These are phyloP conservation scores for Blastocystis sp. DNA, from an alignment of 352 stramenopile species.

Conservation along the genomic window DNA sequence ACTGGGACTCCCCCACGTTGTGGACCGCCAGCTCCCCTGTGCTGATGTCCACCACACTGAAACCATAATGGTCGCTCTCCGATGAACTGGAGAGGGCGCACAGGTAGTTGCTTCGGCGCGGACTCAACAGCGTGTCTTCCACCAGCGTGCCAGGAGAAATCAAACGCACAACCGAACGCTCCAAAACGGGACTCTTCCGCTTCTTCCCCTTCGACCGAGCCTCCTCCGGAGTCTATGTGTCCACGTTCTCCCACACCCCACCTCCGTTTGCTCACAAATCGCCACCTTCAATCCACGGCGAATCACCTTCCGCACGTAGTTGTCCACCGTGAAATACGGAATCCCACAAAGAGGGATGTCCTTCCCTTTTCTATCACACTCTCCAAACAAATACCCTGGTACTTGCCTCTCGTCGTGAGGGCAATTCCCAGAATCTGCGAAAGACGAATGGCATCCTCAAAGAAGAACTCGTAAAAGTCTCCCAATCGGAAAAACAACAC, in stretches of 20 bases:
- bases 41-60: slow-evolving; percentile 45
- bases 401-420: slow-evolving; percentile 51
- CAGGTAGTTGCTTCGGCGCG: slow-evolving; percentile 33
- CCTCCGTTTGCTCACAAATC: slow-evolving; percentile 58
- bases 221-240: slow-evolving; percentile 14
- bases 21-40: slow-evolving; percentile 36
- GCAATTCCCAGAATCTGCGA: slow-evolving; percentile 57
- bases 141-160: slow-evolving; percentile 47
- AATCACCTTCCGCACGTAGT: slow-evolving; percentile 57
- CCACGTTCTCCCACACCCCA: not conserved
- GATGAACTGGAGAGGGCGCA: not conserved
- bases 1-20: not conserved
- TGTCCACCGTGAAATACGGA: slow-evolving; percentile 57
- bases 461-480: slow-evolving; percentile 60
- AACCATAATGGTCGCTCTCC: slow-evolving; percentile 24
- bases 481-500: slow-evolving; percentile 59
- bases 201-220: slow-evolving; percentile 8
- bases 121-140: slow-evolving; percentile 39
- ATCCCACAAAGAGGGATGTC: slow-evolving; percentile 58
- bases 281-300: slow-evolving; percentile 55
- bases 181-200: slow-evolving; percentile 17
- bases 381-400: slow-evolving; percentile 13
- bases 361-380: not conserved
- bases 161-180: slow-evolving; percentile 27
- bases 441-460: slow-evolving; percentile 58